These are phyloP conservation scores for Stagonosporopsis rhizophila DNA, from an alignment of 2,329 filamentous ascomycete genomes.

Conservation along the genomic window DNA sequence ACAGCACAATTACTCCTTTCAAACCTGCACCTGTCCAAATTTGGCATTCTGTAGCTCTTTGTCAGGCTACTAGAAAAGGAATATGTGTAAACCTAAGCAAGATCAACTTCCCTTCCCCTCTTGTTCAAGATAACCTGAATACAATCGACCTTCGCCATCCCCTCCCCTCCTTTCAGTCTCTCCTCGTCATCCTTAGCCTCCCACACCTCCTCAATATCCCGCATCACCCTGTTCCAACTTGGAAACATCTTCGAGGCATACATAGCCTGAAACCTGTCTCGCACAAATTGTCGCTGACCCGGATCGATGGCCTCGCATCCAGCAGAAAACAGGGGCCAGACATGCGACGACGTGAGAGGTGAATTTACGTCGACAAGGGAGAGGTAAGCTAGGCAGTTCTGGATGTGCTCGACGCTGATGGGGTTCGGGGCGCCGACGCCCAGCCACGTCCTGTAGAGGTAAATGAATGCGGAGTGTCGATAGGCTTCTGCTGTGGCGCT, in stretches of 20 bases:
- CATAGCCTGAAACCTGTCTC: constrained; percentile 35
- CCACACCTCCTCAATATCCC: constrained; percentile 43
- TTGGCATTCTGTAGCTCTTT: not conserved
- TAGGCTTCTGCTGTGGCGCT: constrained; percentile 38
- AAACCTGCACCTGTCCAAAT: not conserved
- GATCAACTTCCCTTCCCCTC: constrained; percentile 39
- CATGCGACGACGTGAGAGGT: constrained; percentile 36
- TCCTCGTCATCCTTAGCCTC: constrained; percentile 36
- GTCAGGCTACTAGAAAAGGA: no score
- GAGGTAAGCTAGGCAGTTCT: constrained; percentile 32
- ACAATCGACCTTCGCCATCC: constrained; percentile 41
- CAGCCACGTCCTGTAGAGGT: constrained; percentile 44
- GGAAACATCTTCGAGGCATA: constrained; percentile 34
- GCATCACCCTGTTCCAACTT: constrained; percentile 33
- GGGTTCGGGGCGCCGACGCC: constrained; percentile 41
- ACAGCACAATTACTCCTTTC: not conserved
- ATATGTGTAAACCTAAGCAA: constrained; percentile 30
- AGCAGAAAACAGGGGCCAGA: constrained; percentile 45
- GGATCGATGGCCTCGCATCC: constrained; percentile 37
- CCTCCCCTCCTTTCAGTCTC: constrained; percentile 28
- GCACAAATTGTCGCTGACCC: constrained; percentile 35
- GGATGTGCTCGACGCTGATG: constrained; percentile 37
- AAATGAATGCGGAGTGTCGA: constrained; percentile 44
- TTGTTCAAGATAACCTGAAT: constrained; percentile 39
- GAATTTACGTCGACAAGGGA: constrained; percentile 27